These are phyloP conservation scores for Penicillium sp. DNA, from an alignment of 2,329 filamentous ascomycete genomes.

Conservation along the genomic window DNA sequence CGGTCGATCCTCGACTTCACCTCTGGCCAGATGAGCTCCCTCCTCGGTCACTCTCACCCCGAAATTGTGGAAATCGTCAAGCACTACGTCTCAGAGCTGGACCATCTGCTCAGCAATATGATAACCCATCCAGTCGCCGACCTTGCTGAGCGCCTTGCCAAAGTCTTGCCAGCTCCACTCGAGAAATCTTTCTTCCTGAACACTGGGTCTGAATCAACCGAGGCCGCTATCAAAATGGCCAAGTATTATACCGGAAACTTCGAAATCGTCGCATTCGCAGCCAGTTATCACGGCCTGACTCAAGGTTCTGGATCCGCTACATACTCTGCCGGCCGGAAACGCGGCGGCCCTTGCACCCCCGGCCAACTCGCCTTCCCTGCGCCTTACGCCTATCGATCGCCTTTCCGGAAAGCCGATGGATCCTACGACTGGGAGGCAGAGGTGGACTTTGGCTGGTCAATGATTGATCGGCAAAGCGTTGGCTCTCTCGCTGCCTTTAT, in stretches of 20 bases:
- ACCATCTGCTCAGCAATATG: constrained; percentile 63
- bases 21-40: constrained; percentile 61
- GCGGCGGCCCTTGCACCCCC: constrained; percentile 44
- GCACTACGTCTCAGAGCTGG: constrained; percentile 52
- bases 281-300: constrained; percentile 64
- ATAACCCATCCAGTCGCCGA: constrained; percentile 57
- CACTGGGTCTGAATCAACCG: constrained; percentile 59
- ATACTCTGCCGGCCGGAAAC: constrained; percentile 23
- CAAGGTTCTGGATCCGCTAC: constrained; percentile 53
- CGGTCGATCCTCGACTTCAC: constrained; percentile 57
- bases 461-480: constrained; percentile 60
- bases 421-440: constrained; percentile 67
- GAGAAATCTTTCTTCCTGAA: constrained; percentile 60
- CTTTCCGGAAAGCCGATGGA: constrained; percentile 60
- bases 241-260: constrained; percentile 66
- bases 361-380: constrained; percentile 60
- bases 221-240: constrained; percentile 65
- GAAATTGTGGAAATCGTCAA: constrained; percentile 58
- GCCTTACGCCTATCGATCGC: constrained; percentile 62
- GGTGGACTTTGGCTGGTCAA: constrained; percentile 61
- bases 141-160: constrained; percentile 52
- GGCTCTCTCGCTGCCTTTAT: constrained; percentile 65
- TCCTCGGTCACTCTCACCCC: constrained; percentile 59
- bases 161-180: constrained; percentile 49
- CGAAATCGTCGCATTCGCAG: constrained; percentile 61